These are phyloP conservation scores for Cunninghamia lanceolata DNA, from an alignment of 75 land plant species.

Conservation along the genomic window DNA sequence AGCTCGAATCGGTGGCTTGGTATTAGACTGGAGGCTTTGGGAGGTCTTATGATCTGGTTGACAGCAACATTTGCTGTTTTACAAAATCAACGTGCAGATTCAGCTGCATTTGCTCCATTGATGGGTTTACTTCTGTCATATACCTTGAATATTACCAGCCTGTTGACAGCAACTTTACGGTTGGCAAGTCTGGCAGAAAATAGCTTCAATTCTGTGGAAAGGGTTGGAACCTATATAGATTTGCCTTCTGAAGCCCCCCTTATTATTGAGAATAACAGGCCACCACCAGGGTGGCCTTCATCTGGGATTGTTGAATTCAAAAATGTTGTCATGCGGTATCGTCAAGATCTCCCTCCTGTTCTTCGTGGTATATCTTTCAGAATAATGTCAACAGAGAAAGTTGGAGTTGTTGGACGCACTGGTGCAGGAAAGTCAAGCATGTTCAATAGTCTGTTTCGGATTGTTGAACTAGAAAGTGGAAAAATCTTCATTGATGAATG, in stretches of 20 bases:
- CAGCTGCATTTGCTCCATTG: constrained; percentile 77
- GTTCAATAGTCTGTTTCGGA: constrained; percentile 92
- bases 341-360: constrained; percentile 89
- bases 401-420: constrained; percentile 96
- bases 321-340: constrained; percentile 87
- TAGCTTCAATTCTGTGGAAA: constrained; percentile 92
- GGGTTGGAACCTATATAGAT: constrained; percentile 86
- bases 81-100: constrained; percentile 72
- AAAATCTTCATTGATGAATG: constrained; percentile 74
- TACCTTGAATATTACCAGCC: constrained; percentile 78
- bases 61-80: constrained; percentile 92
- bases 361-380: constrained; percentile 74
- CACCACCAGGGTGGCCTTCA: constrained; percentile 98
- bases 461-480: constrained; percentile 89
- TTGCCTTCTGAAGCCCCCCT: constrained; percentile 87
- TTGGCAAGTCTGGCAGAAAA: constrained; percentile 93
- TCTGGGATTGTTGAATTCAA: constrained; percentile 65
- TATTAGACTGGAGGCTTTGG: constrained; percentile 78
- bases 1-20: constrained; percentile 88
- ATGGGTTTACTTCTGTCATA: constrained; percentile 95
- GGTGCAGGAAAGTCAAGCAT: constrained; percentile 99
- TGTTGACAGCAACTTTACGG: constrained; percentile 67
- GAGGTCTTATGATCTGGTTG: constrained; percentile 97
- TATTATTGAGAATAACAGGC: constrained; percentile 77
- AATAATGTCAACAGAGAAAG: constrained; percentile 69